Conservation (phyloP, 805 yeast species). For the Alloascoidea hylecoeti region DNA sequence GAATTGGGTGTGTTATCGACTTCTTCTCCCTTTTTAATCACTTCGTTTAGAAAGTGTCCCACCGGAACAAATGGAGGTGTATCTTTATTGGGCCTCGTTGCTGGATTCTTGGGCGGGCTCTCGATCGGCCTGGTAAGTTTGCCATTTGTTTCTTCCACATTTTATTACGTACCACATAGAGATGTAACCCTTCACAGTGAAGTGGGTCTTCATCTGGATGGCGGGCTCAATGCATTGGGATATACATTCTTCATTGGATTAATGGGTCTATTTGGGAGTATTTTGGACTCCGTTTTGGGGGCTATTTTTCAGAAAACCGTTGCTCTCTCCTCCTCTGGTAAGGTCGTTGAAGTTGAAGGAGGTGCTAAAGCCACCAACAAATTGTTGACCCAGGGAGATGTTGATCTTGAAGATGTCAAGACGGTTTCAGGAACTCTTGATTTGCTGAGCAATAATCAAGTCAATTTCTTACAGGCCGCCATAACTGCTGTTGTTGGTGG, state of each 20-base stretch:
- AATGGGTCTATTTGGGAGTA: slow-evolving; percentile 22
- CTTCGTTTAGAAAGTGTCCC: slow-evolving; percentile 25
- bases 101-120: slow-evolving; percentile 22
- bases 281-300: slow-evolving; percentile 27
- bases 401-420: not conserved
- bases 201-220: too few relatives aligned
- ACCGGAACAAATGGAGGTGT: slow-evolving; percentile 35
- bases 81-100: slow-evolving; percentile 19
- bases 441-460: not conserved
- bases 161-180: slow-evolving; percentile 3
- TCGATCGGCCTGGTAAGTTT: slow-evolving; percentile 18
- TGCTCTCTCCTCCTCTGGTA: slow-evolving; percentile 16
- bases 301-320: slow-evolving; percentile 24
- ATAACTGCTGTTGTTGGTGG: not conserved
- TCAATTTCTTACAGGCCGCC: not conserved
- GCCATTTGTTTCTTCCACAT: slow-evolving; percentile 12
- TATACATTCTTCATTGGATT: slow-evolving; percentile 13
- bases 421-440: not conserved
- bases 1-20: slow-evolving; percentile 28
- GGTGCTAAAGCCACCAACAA: slow-evolving; percentile 12
- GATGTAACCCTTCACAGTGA: not conserved
- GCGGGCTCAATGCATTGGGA: not conserved
- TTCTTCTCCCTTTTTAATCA: slow-evolving; percentile 22
- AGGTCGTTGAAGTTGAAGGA: slow-evolving; percentile 20
- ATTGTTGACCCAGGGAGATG: too few relatives aligned